Conservation (phyloP, 495 filamentous ascomycete genomes). For the Chlorociboria aeruginascens region DNA sequence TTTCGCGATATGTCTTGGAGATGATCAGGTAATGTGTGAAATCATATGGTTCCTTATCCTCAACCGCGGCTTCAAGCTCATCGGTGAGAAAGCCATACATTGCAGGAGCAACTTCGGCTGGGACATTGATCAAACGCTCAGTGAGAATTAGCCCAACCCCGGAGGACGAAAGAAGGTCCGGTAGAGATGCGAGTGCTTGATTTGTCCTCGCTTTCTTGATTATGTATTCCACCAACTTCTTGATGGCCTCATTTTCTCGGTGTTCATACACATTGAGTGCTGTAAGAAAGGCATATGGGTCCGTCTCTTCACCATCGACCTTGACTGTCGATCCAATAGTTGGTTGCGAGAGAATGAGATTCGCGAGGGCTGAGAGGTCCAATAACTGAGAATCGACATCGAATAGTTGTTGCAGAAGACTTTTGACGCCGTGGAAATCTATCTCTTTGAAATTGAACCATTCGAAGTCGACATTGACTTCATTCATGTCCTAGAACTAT, state of each 20-base stretch:
- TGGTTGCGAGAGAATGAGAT: conserved; percentile 82
- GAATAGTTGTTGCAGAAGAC: conserved; percentile 84
- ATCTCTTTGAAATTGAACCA: conserved; percentile 91
- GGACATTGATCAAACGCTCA: conserved; percentile 92
- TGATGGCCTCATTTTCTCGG: conserved; percentile 56
- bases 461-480: conserved; percentile 94
- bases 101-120: conserved; percentile 77
- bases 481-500: conserved; percentile 60
- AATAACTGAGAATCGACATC: conserved; percentile 76
- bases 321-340: conserved; percentile 90
- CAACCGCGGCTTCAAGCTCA: conserved; percentile 79
- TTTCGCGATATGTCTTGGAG: conserved; percentile 81
- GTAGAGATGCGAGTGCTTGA: conserved; percentile 40
- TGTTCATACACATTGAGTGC: conserved; percentile 79
- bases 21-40: conserved; percentile 90
- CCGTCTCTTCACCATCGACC: conserved; percentile 82
- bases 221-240: conserved; percentile 62
- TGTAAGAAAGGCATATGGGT: conserved; percentile 90
- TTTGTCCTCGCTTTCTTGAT: conserved; percentile 41
- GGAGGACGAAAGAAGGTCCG: conserved; percentile 40
- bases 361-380: conserved; percentile 73
- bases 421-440: conserved; percentile 93
- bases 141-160: conserved; percentile 74
- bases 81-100: conserved; percentile 95
- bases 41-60: conserved; percentile 84